These are phyloP conservation scores for Xylaria sp. DNA, from an alignment of 2,329 filamentous ascomycete species.

Conservation along the genomic window DNA sequence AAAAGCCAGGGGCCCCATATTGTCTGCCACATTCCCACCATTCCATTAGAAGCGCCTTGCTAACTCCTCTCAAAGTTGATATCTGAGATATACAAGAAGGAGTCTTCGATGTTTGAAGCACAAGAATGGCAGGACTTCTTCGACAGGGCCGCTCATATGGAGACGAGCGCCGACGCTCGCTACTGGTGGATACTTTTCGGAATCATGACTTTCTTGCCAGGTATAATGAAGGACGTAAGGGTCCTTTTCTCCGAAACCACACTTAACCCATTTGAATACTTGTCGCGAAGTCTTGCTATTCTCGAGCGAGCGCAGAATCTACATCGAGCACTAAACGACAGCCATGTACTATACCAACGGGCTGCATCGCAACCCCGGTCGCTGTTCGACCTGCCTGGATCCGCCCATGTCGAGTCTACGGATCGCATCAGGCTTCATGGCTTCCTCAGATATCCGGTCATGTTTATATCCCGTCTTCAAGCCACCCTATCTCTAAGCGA, in stretches of 20 bases:
- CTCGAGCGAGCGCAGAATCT: not conserved
- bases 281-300: not conserved
- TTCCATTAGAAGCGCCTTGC: not conserved
- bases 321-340: not conserved
- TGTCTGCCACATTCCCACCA: not conserved
- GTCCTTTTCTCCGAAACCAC: not conserved
- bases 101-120: conserved; percentile 2
- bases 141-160: not conserved
- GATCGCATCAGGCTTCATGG: not conserved
- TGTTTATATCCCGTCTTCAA: not conserved
- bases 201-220: not conserved
- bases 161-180: not conserved
- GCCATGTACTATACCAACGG: conserved; percentile 1
- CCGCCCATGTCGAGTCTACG: not conserved
- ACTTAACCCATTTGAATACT: not conserved
- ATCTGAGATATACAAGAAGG: not conserved
- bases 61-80: not conserved
- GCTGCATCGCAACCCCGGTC: not conserved
- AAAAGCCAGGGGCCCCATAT: conserved; percentile 1
- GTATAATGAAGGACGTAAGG: conserved; percentile 5
- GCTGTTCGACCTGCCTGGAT: not conserved
- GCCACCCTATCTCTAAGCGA: not conserved
- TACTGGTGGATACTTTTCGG: conserved; percentile 2
- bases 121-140: conserved; percentile 6
- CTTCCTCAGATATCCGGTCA: conserved; percentile 2